phyloP scores from a whole-genome alignment of 2,329 filamentous ascomycete species.

The Ophiostoma piceae region DNA sequence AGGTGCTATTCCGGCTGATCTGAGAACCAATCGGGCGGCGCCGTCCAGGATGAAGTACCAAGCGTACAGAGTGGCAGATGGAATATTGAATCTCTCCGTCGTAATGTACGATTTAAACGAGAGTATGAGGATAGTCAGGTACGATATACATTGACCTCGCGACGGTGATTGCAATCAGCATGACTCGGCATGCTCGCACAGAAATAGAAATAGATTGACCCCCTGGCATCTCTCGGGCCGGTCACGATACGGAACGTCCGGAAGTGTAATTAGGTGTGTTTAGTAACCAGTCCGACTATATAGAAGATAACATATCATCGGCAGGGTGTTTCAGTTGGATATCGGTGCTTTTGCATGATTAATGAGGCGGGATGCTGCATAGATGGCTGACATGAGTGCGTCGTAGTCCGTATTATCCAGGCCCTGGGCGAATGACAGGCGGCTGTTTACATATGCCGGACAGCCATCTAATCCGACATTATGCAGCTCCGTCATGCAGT shows the following conservation, averaged over 20 bases:
- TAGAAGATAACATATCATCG: not conserved
- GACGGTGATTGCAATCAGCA: not conserved
- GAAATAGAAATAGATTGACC: not conserved
- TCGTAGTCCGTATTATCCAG: not conserved
- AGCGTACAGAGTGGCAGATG: not conserved
- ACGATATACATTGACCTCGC: not conserved
- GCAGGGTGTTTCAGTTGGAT: not conserved
- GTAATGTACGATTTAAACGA: not conserved
- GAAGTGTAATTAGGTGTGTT: not conserved
- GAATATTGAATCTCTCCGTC: not conserved
- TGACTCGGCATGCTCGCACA: not conserved
- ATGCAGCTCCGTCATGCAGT: not conserved
- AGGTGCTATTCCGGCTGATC: not conserved
- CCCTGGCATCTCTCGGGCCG: slow-evolving; percentile 3
- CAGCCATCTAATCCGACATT: not conserved
- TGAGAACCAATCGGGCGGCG: not conserved
- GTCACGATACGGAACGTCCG: not conserved
- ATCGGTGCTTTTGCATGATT: not conserved
- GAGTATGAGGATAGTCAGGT: not conserved
- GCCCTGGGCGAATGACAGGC: no score
- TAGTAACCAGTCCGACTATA: not conserved
- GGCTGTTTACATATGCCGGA: not conserved
- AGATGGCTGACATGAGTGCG: not conserved
- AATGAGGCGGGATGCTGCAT: not conserved
- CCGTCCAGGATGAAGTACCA: not conserved